phyloP scores from a whole-genome alignment of 805 yeast genomes.

The Candida adriatica region DNA sequence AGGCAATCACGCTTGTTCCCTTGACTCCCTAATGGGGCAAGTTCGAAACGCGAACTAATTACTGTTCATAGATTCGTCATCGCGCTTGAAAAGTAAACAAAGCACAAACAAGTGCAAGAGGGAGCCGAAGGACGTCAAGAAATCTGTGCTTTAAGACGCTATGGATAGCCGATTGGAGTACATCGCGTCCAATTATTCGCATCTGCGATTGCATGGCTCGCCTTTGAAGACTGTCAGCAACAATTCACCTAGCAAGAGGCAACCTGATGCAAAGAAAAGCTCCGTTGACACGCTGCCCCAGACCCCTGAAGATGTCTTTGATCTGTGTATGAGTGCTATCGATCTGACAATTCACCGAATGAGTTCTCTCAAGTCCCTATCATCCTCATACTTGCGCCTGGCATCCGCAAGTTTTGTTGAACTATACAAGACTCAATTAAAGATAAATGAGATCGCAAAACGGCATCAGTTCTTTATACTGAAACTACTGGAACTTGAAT shows the following conservation, averaged over 20 bases:
- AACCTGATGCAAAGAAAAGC: too few species aligned
- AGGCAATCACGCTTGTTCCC: too few species aligned
- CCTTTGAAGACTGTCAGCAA: slow-evolving; percentile 17
- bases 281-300: slow-evolving; percentile 1
- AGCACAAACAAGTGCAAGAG: not conserved
- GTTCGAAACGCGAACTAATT: too few species aligned
- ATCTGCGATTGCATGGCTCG: slow-evolving; percentile 15
- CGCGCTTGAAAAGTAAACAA: slow-evolving; percentile 5
- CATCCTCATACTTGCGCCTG: slow-evolving; percentile 17
- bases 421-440: slow-evolving; percentile 13
- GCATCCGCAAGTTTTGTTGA: slow-evolving; percentile 19
- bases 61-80: too few species aligned
- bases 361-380: slow-evolving; percentile 7
- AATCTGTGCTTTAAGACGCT: too few species aligned
- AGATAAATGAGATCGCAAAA: slow-evolving; percentile 7
- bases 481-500: slow-evolving; percentile 20
- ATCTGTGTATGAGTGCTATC: slow-evolving; percentile 18
- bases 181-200: slow-evolving; percentile 19
- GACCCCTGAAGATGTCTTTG: slow-evolving; percentile 14
- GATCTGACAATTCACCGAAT: slow-evolving; percentile 16
- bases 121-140: too few species aligned
- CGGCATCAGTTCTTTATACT: slow-evolving; percentile 19
- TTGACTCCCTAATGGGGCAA: slow-evolving; percentile 14
- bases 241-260: slow-evolving; percentile 19
- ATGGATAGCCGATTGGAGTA: slow-evolving; percentile 21